Base-by-base conservation (phyloP, 129 eudicot genomes). In the Centaurea solstitialis region DNA sequence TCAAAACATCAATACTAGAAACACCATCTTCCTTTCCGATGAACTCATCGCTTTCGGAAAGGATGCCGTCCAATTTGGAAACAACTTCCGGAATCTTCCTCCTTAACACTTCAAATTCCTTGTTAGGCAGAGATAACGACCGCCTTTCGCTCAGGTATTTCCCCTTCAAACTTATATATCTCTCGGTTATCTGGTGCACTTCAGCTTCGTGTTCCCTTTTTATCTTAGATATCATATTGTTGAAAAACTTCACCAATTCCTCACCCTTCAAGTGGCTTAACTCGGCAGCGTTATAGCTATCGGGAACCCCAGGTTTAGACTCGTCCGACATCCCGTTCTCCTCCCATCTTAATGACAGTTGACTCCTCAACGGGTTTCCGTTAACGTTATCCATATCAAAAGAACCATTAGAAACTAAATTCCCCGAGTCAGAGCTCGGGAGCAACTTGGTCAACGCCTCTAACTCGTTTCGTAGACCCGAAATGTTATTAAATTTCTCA, bases 141-240 rank as follows among this genome's bases (percentile, higher is more conserved):
- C 92, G 84, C 79, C 78, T 87, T 85, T 90, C 90, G 70, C 73
- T 92, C 64, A 90, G 74, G 75, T 82, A 87, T 62, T 91, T 92
- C 40, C 93, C 88, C 77, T 81, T 93, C 11, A 89, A 76, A 66
- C 33, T 72, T 38, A 86, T 84, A 80, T 75, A 83, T 0, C 84
- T 82, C 18, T 95, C 99, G 5, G 99, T 85, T 73, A 76, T 23
- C 50, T 79, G 47, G 7, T 85, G 92, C 72, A 93, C 76, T 68
- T 73, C 83, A 7, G 93, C 80, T 76, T 95, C 99, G 41, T 93
- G 94, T 8, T 88, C 90, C 81, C 99, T 87, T 78, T 76, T 95
- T 84, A 84, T 79, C 69, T 87, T 66, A 61, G 81, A 66, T 11
- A 95, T 93, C 23, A 17, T 74, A 33, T 40, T 20, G 74, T 82